Evolutionary conservation across 2,329 filamentous ascomycete species (phyloP), one percentile per base, ranked within the genome.

Genomic region (Monosporascus cannonballus): DNA sequence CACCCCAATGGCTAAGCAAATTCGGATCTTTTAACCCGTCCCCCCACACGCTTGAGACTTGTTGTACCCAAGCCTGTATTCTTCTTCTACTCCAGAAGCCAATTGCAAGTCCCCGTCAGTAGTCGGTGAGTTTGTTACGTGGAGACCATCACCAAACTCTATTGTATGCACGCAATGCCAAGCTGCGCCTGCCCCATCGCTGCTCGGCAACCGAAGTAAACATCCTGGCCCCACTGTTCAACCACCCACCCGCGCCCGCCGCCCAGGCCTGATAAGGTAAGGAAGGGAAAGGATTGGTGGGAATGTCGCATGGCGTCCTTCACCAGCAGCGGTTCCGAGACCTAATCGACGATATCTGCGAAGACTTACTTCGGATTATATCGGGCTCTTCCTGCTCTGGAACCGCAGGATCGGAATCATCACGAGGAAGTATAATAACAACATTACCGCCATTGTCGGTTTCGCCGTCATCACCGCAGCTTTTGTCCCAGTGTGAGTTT

Each of bases 261-360:
- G 9, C 34, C 36, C 49, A 36, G 39, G 36, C 37, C 25, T 17
- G 49, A 42, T 30, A 30, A 17, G 39, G 49, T 18, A 27, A 20
- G 20, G 20, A 42, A 30, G 25, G 5, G 17, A n/a, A n/a, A 17
- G 8, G 30, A 37, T 42, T 11, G 6, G 14, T 30, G 11, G 41
- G 41, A 24, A 37, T 46, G 42, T 46, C 24, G 42, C 17, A 46
- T 27, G 42, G 42, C 9, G 37, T 37, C 36, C 41, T 46, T 38
- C 42, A 42, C 42, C 27, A 47, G 42, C 42, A 39, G 50, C 50
- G 50, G 15, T 51, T 47, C 50, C 50, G 50, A 14, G 14, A 24
- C 27, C 5, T 47, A 15, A 34, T 41, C 15, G 36, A 47, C 34
- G 44, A 47, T 17, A 47, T 51, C 50, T 51, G 50, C 42, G 24